phyloP scores from a whole-genome alignment of 371 early-diverging fungal species.

The Entomophthora muscae region DNA sequence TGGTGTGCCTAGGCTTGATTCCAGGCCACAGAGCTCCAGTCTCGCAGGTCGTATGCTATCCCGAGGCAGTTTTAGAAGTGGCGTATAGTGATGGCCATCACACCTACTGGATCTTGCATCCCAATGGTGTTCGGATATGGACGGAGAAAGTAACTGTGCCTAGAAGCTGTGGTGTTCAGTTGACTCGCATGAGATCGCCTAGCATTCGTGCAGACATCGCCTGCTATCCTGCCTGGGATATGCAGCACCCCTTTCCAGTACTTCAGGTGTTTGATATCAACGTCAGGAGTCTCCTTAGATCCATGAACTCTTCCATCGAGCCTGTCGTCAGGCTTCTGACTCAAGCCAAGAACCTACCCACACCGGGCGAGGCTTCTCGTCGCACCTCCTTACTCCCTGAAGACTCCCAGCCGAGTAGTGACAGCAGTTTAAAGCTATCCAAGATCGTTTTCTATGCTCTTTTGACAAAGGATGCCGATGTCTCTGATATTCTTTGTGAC shows the following conservation, averaged over 20 bases:
- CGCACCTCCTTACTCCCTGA: too few relatives aligned
- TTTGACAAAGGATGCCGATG: neutral
- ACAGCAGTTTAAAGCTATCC: neutral
- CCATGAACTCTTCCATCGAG: neutral
- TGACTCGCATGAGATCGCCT: neutral
- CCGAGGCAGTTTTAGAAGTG: neutral
- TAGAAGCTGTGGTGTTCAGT: neutral
- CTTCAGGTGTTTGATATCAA: conserved; percentile 3
- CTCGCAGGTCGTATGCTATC: neutral
- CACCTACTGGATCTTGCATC: neutral
- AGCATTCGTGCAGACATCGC: neutral
- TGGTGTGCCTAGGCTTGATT: neutral
- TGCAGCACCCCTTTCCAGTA: neutral
- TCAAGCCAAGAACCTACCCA: neutral
- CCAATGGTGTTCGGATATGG: neutral
- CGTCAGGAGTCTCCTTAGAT: neutral
- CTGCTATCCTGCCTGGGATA: neutral
- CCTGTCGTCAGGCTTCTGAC: neutral
- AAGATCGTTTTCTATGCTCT: neutral
- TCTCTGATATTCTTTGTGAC: neutral
- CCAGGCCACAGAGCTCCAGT: neutral
- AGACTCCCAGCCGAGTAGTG: neutral
- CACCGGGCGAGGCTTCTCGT: neutral
- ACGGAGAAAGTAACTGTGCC: too few relatives aligned
- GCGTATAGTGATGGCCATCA: neutral